phyloP scores from a whole-genome alignment of 164 flowering plant species.

The Litsea cubeba region DNA sequence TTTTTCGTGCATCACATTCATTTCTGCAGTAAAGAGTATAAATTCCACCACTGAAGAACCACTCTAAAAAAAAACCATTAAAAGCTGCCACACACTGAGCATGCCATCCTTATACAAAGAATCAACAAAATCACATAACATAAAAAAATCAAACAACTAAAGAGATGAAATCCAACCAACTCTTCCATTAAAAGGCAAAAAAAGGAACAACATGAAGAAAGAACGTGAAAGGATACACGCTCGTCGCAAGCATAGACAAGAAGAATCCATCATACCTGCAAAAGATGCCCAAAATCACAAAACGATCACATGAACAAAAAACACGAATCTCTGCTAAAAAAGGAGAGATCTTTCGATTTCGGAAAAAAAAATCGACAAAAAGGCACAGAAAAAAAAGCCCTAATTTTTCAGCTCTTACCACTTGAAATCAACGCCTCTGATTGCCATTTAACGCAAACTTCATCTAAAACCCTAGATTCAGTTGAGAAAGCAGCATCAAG shows the following conservation, averaged over 20 bases:
- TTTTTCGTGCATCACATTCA: too few species aligned
- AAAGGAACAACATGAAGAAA: neutral
- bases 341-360: neutral
- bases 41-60: too few species aligned
- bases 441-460: conserved; percentile 44
- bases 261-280: conserved; percentile 98
- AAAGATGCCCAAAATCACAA: neutral
- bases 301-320: neutral
- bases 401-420: conserved; percentile 36
- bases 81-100: too few species aligned
- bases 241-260: conserved; percentile 93
- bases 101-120: neutral
- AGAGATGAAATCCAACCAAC: too few species aligned
- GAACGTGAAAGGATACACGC: conserved; percentile 74
- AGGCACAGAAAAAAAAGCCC: neutral
- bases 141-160: too few species aligned
- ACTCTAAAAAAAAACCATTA: too few species aligned
- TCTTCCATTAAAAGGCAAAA: too few species aligned
- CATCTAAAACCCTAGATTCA: conserved; percentile 20
- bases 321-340: neutral
- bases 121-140: neutral
- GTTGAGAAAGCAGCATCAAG: neutral
- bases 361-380: neutral
- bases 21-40: too few species aligned
- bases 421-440: conserved; percentile 83